A percentile compares a stretch with the other conserved stretches of the same genome.
These are phyloP conservation scores for Venturiaceae sp. DNA, from an alignment of 2,329 filamentous ascomycete genomes.

Conservation along the genomic window DNA sequence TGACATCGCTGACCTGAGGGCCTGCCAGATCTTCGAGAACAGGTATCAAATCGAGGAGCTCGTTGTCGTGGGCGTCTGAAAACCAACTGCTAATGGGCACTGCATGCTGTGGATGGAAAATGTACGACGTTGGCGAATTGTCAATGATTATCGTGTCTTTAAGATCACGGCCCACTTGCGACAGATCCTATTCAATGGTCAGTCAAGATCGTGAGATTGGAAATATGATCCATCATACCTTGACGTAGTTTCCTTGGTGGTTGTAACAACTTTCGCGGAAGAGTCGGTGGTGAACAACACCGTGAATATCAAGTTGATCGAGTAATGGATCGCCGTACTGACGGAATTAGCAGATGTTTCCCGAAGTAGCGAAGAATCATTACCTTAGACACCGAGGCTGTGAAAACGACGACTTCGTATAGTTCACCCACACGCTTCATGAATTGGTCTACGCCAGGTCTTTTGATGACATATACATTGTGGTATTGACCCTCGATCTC, in stretches of 20 bases:
- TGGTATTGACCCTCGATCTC: slow-evolving; percentile 99
- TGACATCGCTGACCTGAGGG: slow-evolving; percentile 85
- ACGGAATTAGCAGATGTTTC: slow-evolving; percentile 8
- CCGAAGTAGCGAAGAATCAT: slow-evolving; percentile 3
- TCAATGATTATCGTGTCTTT: slow-evolving; percentile 99
- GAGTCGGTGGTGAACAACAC: slow-evolving; percentile 88
- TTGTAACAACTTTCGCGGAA: slow-evolving; percentile 99
- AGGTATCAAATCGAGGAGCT: slow-evolving; percentile 92
- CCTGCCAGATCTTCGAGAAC: slow-evolving; percentile 95
- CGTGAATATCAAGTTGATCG: slow-evolving; percentile 94
- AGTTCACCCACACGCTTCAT: slow-evolving; percentile 98
- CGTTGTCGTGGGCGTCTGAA: slow-evolving; percentile 97
- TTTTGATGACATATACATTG: slow-evolving; percentile 98
- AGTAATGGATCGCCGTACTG: slow-evolving; percentile 93
- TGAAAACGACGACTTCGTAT: slow-evolving; percentile 98
- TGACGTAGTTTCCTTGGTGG: slow-evolving; percentile 98
- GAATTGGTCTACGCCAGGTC: slow-evolving; percentile 96
- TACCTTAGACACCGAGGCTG: slow-evolving; percentile 95
- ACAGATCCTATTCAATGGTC: slow-evolving; percentile 57
- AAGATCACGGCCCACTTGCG: slow-evolving; percentile 89
- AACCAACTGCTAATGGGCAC: slow-evolving; percentile 99
- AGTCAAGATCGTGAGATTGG: not conserved
- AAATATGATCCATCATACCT: slow-evolving; percentile 36
- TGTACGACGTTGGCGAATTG: slow-evolving; percentile 98
- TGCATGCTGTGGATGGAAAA: slow-evolving; percentile 97